A percentile compares a stretch with the other conserved stretches of the same genome.
phyloP scores from a whole-genome alignment of 129 eudicot genomes.

The Pittosporum tobira region DNA sequence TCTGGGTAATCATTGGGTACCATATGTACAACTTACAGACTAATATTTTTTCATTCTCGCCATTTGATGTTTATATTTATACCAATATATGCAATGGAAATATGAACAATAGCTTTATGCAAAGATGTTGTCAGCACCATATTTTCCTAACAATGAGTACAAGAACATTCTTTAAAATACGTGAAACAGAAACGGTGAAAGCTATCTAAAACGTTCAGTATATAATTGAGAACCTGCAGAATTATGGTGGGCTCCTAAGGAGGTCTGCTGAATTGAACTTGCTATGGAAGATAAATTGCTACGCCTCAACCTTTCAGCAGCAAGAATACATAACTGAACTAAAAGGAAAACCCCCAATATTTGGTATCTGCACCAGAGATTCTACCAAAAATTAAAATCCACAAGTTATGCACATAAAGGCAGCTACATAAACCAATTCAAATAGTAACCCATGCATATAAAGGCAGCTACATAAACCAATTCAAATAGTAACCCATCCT shows the following conservation, averaged over 20 bases:
- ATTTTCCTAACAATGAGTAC: not conserved
- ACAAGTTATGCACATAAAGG: not conserved
- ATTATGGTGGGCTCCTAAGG: conserved; percentile 54
- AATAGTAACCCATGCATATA: too few relatives aligned
- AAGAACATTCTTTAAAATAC: not conserved
- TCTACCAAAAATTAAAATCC: not conserved
- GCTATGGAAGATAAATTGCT: conserved; percentile 75
- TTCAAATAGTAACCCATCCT: too few relatives aligned
- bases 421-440: too few relatives aligned
- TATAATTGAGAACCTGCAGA: conserved; percentile 46
- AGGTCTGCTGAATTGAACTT: conserved; percentile 60
- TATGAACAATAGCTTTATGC: not conserved
- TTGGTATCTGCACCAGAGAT: conserved; percentile 68
- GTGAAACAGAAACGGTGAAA: not conserved
- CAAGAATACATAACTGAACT: conserved; percentile 86
- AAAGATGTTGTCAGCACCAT: not conserved
- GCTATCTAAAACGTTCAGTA: not conserved
- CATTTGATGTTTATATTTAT: too few relatives aligned
- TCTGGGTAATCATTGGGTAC: too few relatives aligned
- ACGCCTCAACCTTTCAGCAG: conserved; percentile 90
- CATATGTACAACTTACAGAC: too few relatives aligned
- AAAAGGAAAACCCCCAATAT: conserved; percentile 88
- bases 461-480: too few relatives aligned
- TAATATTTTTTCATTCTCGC: too few relatives aligned
- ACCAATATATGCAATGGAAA: too few relatives aligned